Conservation (phyloP, 2,329 filamentous ascomycete species). For the Didymella exigua region DNA sequence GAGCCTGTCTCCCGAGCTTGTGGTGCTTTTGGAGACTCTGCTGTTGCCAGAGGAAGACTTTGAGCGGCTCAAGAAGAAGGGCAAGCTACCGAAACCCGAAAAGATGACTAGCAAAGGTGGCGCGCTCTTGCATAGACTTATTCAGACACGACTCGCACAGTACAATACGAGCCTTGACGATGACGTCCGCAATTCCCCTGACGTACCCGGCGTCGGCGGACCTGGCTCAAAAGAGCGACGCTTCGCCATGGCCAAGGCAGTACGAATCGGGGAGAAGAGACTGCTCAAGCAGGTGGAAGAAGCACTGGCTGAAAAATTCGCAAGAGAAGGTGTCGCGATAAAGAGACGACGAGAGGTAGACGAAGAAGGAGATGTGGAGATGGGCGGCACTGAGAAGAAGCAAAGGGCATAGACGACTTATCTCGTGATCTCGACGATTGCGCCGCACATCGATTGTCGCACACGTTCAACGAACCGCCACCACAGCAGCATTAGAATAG, state of each 20-base stretch:
- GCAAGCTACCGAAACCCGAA: conserved; percentile 51
- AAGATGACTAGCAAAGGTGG: conserved; percentile 50
- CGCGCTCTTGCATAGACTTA: conserved; percentile 47
- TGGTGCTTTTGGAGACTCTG: conserved; percentile 53
- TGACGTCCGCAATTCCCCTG: conserved; percentile 56
- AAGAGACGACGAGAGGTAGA: conserved; percentile 36
- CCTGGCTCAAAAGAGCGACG: conserved; percentile 30
- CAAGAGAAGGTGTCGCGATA: conserved; percentile 37
- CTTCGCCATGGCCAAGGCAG: conserved; percentile 66
- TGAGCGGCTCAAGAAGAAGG: conserved; percentile 49
- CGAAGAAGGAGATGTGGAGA: conserved; percentile 36
- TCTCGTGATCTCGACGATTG: neutral
- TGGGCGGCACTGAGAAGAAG: conserved; percentile 36
- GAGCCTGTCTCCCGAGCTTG: conserved; percentile 51
- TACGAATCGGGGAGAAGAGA: conserved; percentile 74
- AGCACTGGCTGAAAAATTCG: conserved; percentile 29
- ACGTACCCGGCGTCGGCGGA: conserved; percentile 38
- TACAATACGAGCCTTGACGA: conserved; percentile 62
- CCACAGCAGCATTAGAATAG: neutral
- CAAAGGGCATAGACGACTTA: conserved; percentile 24
- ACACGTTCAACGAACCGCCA: neutral
- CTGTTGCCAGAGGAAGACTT: conserved; percentile 50
- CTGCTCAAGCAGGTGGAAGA: conserved; percentile 63
- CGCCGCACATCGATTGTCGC: neutral
- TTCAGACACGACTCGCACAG: conserved; percentile 51